Conservation (phyloP, 352 stramenopile species). For the Phytophthora cajani region DNA sequence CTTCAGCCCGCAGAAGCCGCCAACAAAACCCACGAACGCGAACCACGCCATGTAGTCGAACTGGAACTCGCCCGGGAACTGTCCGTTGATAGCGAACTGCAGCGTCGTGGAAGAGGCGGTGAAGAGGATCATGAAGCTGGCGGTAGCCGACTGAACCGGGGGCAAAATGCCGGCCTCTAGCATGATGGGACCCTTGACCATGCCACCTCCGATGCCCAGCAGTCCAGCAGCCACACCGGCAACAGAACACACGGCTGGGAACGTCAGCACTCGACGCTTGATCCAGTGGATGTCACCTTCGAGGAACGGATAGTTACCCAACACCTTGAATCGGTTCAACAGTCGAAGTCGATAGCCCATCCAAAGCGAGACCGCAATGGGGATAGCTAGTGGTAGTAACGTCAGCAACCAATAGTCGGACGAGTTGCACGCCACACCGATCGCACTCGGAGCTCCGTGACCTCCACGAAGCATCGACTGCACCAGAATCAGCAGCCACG, state of each 20-base stretch:
- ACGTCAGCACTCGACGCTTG: conserved; percentile 80
- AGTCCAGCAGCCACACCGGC: conserved; percentile 95
- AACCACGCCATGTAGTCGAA: conserved; percentile 93
- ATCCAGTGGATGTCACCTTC: conserved; percentile 96
- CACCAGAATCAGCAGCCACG: conserved; percentile 68
- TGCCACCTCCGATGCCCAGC: conserved; percentile 95
- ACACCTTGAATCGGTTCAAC: conserved; percentile 63
- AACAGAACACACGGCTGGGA: conserved; percentile 91
- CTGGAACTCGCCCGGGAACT: conserved; percentile 74
- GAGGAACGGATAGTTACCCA: conserved; percentile 69
- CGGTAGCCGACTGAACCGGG: conserved; percentile 88
- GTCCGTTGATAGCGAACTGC: conserved; percentile 78
- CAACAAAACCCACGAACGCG: conserved; percentile 89
- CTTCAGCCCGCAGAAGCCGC: conserved; percentile 69
- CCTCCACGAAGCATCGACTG: conserved; percentile 71
- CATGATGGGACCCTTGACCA: conserved; percentile 97
- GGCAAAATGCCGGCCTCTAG: conserved; percentile 95
- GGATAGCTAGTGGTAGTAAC: conserved; percentile 71
- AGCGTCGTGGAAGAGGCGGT: conserved; percentile 93
- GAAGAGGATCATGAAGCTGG: conserved; percentile 90
- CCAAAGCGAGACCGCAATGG: conserved; percentile 53
- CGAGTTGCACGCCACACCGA: conserved; percentile 94
- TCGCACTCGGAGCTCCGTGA: conserved; percentile 61
- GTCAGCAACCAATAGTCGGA: conserved; percentile 93
- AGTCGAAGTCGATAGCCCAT: conserved; percentile 59